Evolutionary conservation across 176 grass and related monocot genomes (phyloP).

Genomic region (Puccinellia tenuiflora): DNA sequence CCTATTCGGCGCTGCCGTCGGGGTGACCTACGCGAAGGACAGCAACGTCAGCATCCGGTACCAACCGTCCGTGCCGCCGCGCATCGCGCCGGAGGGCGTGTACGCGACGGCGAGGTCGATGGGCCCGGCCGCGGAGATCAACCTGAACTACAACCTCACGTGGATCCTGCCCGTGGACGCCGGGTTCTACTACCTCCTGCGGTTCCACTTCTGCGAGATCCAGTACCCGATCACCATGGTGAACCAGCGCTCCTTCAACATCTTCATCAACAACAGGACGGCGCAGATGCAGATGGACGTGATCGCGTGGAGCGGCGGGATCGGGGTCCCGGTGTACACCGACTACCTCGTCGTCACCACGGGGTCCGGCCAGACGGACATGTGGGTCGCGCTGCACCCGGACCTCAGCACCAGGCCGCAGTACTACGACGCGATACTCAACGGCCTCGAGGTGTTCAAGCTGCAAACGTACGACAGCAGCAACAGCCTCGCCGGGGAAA

Average conservation of each 20-base stretch:
- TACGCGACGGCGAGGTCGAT: conserved; percentile 45
- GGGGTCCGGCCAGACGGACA: conserved; percentile 17
- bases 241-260: conserved; percentile 35
- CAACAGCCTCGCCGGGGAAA: conserved; percentile 21
- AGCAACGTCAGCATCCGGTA: conserved; percentile 29
- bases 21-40: conserved; percentile 28
- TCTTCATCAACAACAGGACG: conserved; percentile 42
- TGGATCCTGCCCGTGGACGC: conserved; percentile 39
- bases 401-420: neutral
- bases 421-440: conserved; percentile 43
- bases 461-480: conserved; percentile 15
- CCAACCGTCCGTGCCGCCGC: neutral
- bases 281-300: conserved; percentile 18
- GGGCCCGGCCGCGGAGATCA: conserved; percentile 15
- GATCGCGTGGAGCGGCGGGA: neutral
- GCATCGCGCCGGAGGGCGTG: conserved; percentile 23
- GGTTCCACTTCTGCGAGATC: conserved; percentile 59
- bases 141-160: conserved; percentile 49
- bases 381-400: conserved; percentile 47
- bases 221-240: conserved; percentile 20
- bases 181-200: conserved; percentile 37
- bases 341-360: conserved; percentile 31
- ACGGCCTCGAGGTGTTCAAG: conserved; percentile 53
- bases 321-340: conserved; percentile 2
- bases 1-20: conserved; percentile 5